Evolutionary conservation across 2,329 filamentous ascomycete species (phyloP).

Genomic region (Colletotrichum sp.): DNA sequence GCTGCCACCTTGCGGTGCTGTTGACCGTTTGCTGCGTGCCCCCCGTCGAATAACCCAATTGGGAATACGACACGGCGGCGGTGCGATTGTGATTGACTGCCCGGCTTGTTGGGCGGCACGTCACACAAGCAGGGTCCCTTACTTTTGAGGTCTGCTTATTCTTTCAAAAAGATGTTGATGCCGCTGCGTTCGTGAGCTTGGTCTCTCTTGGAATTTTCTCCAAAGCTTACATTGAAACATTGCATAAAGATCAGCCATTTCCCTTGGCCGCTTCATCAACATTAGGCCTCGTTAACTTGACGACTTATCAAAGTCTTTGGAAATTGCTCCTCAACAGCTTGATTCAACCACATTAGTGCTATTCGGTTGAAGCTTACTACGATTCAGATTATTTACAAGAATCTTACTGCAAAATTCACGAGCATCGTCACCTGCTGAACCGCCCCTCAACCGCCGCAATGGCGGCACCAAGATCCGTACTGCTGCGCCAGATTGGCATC

Average conservation of each 20-base stretch:
- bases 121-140: not conserved
- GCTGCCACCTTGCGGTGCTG: not conserved
- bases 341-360: accelerated
- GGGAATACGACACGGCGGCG: not conserved
- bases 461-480: not conserved
- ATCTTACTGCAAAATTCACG: not conserved
- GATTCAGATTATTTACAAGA: not conserved
- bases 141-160: not conserved
- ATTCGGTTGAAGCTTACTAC: not conserved
- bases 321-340: not conserved
- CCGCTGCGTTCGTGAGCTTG: not conserved
- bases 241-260: not conserved
- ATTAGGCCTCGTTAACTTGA: accelerated
- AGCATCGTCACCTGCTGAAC: not conserved
- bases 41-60: not conserved
- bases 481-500: conserved; percentile 59
- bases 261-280: not conserved
- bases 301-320: not conserved
- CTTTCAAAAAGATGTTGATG: not conserved
- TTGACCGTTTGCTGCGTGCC: not conserved
- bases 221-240: not conserved
- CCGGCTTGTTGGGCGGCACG: not conserved
- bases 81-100: not conserved
- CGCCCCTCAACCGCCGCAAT: not conserved
- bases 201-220: not conserved